Evolutionary conservation across 768 basidiomycete species (phyloP), one percentile per base, ranked within the genome.

Genomic region (Amanita fuliginea): DNA sequence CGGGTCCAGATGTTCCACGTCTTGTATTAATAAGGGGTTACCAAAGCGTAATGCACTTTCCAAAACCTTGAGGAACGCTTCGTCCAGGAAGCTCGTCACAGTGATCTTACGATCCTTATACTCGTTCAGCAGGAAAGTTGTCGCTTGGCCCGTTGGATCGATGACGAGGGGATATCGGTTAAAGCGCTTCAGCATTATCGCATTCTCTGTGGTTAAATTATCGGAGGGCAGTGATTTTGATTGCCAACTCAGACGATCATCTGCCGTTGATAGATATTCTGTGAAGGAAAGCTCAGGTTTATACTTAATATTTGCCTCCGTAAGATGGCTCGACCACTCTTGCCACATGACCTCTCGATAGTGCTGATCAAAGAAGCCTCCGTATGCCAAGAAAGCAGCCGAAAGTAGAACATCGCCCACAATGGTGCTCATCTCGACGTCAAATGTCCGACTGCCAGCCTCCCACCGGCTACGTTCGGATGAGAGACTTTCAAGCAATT

Each of bases 41-140:
- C 96, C 96, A 62, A 99, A 99, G 39, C 96, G 93, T 51, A 99
- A 77, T n/a, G 96, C 95, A 57, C 90, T 94, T 67, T 99, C 96
- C 56, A 99, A 70, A 39, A 96, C 93, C 67, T 99, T 99, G 59
- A 98, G 76, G 85, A 99, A 98, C 0, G 95, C 88, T 62, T 96
- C 94, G 60, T 99, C 95, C 54, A 98, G 71, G 85, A 98, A 99
- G 62, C 94, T 97, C 2, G 96, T 99, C 50, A 96, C 87, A 1
- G 93, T 90, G 60, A 99, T 95, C 72, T 98, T 98, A 57, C 92
- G 83, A 42, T 96, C 89, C 64, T 82, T 85, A 74, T 94, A 94
- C 61, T 96, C 88, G 58, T 95, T 94, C 55, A 93, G 74, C 46
- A 99, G 68, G 80, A 93, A 99, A 8, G 83, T 77, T 0, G 92